Base-by-base conservation (phyloP, 2,329 filamentous ascomycete genomes). In the Trichoderma afroharzianum region DNA sequence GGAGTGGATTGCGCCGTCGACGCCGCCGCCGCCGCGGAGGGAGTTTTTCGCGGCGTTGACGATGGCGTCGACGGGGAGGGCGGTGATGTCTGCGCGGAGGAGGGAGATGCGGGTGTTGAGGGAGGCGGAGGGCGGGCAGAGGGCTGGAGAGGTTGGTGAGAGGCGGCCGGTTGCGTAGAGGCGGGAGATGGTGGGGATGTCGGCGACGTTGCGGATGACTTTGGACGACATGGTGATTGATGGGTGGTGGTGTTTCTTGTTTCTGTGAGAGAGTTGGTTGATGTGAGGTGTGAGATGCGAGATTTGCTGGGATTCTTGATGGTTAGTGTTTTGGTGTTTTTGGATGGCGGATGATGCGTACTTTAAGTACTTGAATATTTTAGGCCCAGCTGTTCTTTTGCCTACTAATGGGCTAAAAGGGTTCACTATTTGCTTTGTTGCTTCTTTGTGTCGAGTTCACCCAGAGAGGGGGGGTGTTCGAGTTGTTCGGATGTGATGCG, bases 11-110 rank as follows among this genome's bases (percentile, higher is more conserved):
- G 94, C 92, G 53, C 92, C 92, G 78, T 95, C 92, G 18, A 98
- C 94, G 43, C 96, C 96, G n/a, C 94, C 94, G 68, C 96, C 96
- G 69, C 95, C 94, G 0, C 92, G 86, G 0, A 98, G 88, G 2
- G 86, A 87, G 11, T 82, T 82, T 80, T 98, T 98, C 58, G 96
- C 95, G 1, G 96, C 95, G 80, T 98, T 98, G 80, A 98, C 95
- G 76, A 98, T 96, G 74, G 92, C 92, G 78, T 94, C 93, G 59
- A 94, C 87, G 36, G 86, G 80, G 4, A 98, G 88, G 15, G 85
- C 90, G 15, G 95, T 98, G 80, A 98, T 97, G 80, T 97, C 94
- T 75, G 89, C 88, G 71, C 88, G 87, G 74, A 94, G 86, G 47
- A 95, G 83, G 59, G 88, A 88, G 76, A 98, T 86, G 74, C 88